Conservation (phyloP, 1,284 basidiomycete species). For the Irpex rosettiformis region DNA sequence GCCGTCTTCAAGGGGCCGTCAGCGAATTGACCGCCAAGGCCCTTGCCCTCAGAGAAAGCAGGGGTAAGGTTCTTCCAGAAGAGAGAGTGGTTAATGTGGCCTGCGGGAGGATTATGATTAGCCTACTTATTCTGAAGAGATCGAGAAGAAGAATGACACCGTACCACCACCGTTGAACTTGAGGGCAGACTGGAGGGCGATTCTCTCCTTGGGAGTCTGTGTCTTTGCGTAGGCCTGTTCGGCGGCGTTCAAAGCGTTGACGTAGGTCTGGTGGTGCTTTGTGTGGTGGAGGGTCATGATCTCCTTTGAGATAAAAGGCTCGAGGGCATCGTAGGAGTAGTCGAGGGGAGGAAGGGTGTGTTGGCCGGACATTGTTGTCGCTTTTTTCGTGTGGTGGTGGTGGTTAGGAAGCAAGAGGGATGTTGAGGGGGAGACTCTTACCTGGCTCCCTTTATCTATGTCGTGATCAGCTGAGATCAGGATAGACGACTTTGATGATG, state of each 20-base stretch:
- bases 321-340: constrained; percentile 87
- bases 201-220: constrained; percentile 71
- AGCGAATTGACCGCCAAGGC: constrained; percentile 62
- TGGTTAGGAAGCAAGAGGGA: not conserved
- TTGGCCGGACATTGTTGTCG: constrained; percentile 28
- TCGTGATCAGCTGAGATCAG: not conserved
- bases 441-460: not conserved
- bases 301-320: constrained; percentile 73
- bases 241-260: constrained; percentile 88
- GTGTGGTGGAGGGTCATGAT: constrained; percentile 95
- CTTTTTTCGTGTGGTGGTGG: not conserved
- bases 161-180: constrained; percentile 90
- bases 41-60: constrained; percentile 43
- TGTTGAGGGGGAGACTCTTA: not conserved
- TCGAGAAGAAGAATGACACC: constrained; percentile 15
- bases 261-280: constrained; percentile 95
- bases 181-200: constrained; percentile 82
- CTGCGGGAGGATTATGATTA: constrained; percentile 40
- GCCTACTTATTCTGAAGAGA: not conserved
- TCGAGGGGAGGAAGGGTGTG: constrained; percentile 86
- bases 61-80: constrained; percentile 98
- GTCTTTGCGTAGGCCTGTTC: constrained; percentile 80
- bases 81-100: constrained; percentile 89
- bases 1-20: constrained; percentile 79
- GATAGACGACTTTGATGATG: not conserved